Conservation (phyloP, 257 asterid species). For the Rubia yunnanensis region DNA sequence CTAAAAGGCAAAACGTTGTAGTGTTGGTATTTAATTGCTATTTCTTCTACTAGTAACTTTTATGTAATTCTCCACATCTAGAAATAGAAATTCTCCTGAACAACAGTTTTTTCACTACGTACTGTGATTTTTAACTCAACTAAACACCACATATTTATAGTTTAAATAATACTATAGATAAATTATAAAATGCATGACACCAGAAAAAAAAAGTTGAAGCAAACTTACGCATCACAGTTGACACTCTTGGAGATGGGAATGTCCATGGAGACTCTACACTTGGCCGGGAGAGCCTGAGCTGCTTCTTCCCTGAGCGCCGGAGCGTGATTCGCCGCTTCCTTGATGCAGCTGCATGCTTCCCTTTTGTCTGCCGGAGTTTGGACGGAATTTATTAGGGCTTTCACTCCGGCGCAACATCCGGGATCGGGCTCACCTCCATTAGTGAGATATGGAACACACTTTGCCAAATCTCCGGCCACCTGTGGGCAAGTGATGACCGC, state of each 20-base stretch:
- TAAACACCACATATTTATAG: no score
- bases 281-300: conserved; percentile 29
- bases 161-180: neutral
- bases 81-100: no score
- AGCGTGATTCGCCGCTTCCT: conserved; percentile 26
- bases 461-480: conserved; percentile 25
- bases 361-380: conserved; percentile 20
- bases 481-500: conserved; percentile 29
- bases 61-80: no score
- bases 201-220: neutral
- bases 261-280: conserved; percentile 29
- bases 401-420: conserved; percentile 28
- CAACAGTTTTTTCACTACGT: no score
- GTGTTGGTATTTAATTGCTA: no score
- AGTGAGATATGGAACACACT: conserved; percentile 30
- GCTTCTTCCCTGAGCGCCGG: conserved; percentile 28
- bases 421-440: conserved; percentile 20
- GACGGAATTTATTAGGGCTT: conserved; percentile 15
- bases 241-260: conserved; percentile 34
- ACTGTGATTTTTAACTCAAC: no score
- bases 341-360: conserved; percentile 26
- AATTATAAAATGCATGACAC: no score
- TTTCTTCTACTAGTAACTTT: no score
- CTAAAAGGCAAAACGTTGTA: no score
- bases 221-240: conserved; percentile 29